phyloP scores from a whole-genome alignment of 2,329 filamentous ascomycete genomes.

The Chrysoporthe cubensis region DNA sequence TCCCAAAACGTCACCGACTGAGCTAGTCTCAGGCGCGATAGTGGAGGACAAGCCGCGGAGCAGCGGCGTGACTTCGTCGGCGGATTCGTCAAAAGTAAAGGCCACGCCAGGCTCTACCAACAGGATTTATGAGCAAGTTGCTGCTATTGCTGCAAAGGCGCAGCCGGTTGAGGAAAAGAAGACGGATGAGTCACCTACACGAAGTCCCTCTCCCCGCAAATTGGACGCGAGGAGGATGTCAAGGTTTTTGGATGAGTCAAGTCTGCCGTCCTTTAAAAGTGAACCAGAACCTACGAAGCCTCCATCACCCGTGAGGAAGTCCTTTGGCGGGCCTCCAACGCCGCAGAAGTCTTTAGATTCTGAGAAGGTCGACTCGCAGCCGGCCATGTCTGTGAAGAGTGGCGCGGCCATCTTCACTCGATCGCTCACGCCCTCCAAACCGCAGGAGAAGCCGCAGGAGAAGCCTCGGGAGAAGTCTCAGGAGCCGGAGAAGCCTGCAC shows the following conservation, averaged over 20 bases:
- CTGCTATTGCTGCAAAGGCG: conserved; percentile 35
- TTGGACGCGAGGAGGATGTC: conserved; percentile 64
- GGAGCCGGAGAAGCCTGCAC: neutral
- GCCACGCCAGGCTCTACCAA: conserved; percentile 35
- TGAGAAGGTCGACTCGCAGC: conserved; percentile 37
- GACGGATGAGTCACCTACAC: conserved; percentile 46
- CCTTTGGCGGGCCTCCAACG: conserved; percentile 46
- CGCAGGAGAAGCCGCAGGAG: too few relatives aligned
- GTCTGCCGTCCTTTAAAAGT: conserved; percentile 34
- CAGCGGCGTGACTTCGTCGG: conserved; percentile 29
- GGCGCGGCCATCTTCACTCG: conserved; percentile 41
- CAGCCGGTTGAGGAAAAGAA: conserved; percentile 34
- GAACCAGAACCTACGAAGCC: conserved; percentile 36
- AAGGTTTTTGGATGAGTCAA: conserved; percentile 55
- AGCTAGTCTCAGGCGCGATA: conserved; percentile 29
- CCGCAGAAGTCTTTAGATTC: conserved; percentile 33
- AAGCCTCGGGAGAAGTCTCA: conserved; percentile 23
- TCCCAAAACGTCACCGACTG: conserved; percentile 30
- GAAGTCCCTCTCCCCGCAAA: conserved; percentile 55
- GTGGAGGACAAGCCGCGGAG: conserved; percentile 7
- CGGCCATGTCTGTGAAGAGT: conserved; percentile 44
- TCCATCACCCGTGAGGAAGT: conserved; percentile 46
- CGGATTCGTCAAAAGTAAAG: conserved; percentile 34
- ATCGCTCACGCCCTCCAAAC: conserved; percentile 29
- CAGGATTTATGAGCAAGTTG: conserved; percentile 40